A percentile compares a stretch with the other conserved stretches of the same genome.
phyloP scores from a whole-genome alignment of 2,329 filamentous ascomycete genomes.

The Neonectria neomacrospora region DNA sequence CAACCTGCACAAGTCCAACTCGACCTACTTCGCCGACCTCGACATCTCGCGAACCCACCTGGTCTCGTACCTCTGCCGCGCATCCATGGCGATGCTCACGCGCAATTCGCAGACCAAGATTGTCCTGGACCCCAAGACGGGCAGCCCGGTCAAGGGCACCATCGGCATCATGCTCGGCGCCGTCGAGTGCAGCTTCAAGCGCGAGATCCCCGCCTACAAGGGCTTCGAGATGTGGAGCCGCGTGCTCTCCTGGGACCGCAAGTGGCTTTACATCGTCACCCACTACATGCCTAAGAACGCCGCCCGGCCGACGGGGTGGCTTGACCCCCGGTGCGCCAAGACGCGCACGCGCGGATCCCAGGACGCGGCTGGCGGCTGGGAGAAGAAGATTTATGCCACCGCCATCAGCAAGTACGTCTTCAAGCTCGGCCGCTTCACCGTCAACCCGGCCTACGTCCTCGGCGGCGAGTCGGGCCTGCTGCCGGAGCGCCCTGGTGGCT shows the following conservation, averaged over 20 bases:
- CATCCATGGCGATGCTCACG: slow-evolving; percentile 64
- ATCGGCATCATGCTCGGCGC: slow-evolving; percentile 76
- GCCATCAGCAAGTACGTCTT: slow-evolving; percentile 84
- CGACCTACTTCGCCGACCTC: slow-evolving; percentile 88
- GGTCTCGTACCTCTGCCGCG: slow-evolving; percentile 73
- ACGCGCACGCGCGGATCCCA: slow-evolving; percentile 53
- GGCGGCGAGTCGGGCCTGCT: slow-evolving; percentile 74
- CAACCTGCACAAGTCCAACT: slow-evolving; percentile 85
- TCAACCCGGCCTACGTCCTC: slow-evolving; percentile 83
- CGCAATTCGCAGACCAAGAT: slow-evolving; percentile 61
- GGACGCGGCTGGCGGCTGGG: slow-evolving; percentile 57
- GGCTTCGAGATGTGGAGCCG: slow-evolving; percentile 79
- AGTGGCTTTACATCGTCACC: slow-evolving; percentile 82
- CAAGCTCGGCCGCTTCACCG: slow-evolving; percentile 83
- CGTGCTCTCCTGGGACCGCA: slow-evolving; percentile 79
- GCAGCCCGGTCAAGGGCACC: slow-evolving; percentile 61
- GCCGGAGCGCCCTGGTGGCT: slow-evolving; percentile 76
- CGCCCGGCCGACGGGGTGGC: slow-evolving; percentile 65
- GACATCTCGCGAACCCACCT: slow-evolving; percentile 86
- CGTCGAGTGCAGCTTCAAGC: slow-evolving; percentile 78
- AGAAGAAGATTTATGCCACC: slow-evolving; percentile 76
- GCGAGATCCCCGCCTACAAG: slow-evolving; percentile 76
- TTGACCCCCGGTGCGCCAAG: slow-evolving; percentile 58
- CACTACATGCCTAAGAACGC: slow-evolving; percentile 75
- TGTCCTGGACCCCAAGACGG: slow-evolving; percentile 61